phyloP scores from a whole-genome alignment of 2,329 filamentous ascomycete genomes.

The Aspergillus amoenus region DNA sequence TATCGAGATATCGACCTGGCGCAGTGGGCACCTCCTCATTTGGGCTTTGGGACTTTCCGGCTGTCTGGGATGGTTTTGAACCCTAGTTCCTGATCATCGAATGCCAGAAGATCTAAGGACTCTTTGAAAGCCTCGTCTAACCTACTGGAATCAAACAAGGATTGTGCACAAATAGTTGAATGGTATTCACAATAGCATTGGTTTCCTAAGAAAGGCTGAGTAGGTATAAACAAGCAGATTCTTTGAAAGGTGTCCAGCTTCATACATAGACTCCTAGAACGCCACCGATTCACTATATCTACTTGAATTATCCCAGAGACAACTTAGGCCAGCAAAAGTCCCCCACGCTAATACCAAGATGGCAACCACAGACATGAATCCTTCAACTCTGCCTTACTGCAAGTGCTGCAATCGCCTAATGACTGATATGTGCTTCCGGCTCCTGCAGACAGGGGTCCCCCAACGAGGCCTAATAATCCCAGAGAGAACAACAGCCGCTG shows the following conservation, averaged over 20 bases:
- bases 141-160: too few species aligned
- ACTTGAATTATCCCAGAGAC: too few species aligned
- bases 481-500: background rate
- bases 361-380: background rate
- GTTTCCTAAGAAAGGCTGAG: too few species aligned
- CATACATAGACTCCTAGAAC: too few species aligned
- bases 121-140: too few species aligned
- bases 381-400: background rate
- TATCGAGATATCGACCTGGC: conserved; percentile 19
- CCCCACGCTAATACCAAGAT: background rate
- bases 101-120: too few species aligned
- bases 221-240: too few species aligned
- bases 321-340: too few species aligned
- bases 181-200: too few species aligned
- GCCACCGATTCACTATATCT: too few species aligned
- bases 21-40: conserved; percentile 15
- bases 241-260: too few species aligned
- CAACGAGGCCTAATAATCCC: background rate
- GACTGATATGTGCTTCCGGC: background rate
- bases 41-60: conserved; percentile 19
- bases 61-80: conserved; percentile 17
- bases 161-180: too few species aligned
- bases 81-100: background rate
- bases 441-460: background rate
- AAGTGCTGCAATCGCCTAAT: background rate